Conservation (phyloP, 768 basidiomycete genomes). For the Lenzites betulinus region DNA sequence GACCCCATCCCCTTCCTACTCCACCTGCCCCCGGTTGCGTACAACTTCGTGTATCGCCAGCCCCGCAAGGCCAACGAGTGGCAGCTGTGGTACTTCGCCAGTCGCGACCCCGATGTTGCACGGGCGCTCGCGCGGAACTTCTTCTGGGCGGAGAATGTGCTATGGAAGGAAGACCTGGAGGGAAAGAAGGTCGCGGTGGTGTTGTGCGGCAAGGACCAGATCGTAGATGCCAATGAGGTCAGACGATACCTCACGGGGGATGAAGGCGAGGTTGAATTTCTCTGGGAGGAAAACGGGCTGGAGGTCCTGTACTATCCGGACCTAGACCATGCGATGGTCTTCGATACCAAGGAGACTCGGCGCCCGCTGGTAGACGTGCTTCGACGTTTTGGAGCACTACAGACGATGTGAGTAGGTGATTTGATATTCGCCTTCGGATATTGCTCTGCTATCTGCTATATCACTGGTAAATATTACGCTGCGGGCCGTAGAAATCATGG, state of each 20-base stretch:
- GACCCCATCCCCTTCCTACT: slow-evolving; percentile 70
- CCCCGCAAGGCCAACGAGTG: slow-evolving; percentile 57
- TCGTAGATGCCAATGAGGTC: slow-evolving; percentile 43
- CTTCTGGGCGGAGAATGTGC: slow-evolving; percentile 63
- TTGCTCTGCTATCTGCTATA: too few relatives aligned
- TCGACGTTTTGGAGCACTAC: slow-evolving; percentile 27
- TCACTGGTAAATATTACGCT: too few relatives aligned
- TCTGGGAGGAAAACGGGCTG: slow-evolving; percentile 35
- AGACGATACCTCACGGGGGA: slow-evolving; percentile 43
- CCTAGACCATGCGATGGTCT: slow-evolving; percentile 46
- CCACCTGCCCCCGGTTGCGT: slow-evolving; percentile 61
- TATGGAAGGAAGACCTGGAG: slow-evolving; percentile 60
- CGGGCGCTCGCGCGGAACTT: slow-evolving; percentile 60
- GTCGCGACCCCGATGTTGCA: slow-evolving; percentile 63
- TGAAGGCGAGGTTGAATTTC: slow-evolving; percentile 5
- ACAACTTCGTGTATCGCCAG: slow-evolving; percentile 64
- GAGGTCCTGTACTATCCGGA: slow-evolving; percentile 43
- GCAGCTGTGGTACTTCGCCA: slow-evolving; percentile 70
- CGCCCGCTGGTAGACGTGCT: slow-evolving; percentile 36
- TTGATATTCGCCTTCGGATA: too few relatives aligned
- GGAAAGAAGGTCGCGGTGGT: slow-evolving; percentile 36
- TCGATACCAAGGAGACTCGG: slow-evolving; percentile 34
- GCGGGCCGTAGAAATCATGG: too few relatives aligned
- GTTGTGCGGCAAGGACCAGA: slow-evolving; percentile 44
- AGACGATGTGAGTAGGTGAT: neutral